phyloP scores from a whole-genome alignment of 495 filamentous ascomycete genomes.

The Hyaloscypha bicolor region DNA sequence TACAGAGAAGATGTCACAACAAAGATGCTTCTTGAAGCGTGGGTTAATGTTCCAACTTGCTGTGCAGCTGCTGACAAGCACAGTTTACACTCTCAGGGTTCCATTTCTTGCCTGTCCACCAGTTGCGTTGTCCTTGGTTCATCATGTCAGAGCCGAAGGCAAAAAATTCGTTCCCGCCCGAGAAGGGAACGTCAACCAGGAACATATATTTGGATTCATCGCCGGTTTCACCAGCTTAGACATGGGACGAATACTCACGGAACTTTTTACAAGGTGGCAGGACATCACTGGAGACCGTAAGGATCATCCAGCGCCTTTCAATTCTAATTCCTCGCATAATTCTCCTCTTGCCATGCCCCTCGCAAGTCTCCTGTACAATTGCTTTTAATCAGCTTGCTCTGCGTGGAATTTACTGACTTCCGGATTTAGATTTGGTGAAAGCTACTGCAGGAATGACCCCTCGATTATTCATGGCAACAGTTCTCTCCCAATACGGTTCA shows the following conservation, averaged over 20 bases:
- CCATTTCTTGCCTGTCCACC: not conserved
- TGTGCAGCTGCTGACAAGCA: too few species aligned
- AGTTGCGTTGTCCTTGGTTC: not conserved
- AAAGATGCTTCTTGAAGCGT: slow-evolving; percentile 3
- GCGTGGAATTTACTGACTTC: too few species aligned
- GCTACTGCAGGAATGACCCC: not conserved
- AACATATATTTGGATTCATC: not conserved
- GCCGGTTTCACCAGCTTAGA: not conserved
- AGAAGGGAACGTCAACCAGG: not conserved
- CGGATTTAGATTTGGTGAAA: too few species aligned
- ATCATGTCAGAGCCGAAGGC: not conserved
- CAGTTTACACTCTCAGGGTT: not conserved
- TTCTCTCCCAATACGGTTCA: not conserved
- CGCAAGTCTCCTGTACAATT: too few species aligned
- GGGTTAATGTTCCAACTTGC: not conserved
- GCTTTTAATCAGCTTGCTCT: too few species aligned
- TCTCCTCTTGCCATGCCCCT: too few species aligned
- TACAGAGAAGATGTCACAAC: not conserved
- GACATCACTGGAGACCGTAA: too few species aligned
- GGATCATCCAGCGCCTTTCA: too few species aligned
- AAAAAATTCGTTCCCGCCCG: not conserved
- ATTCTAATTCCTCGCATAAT: too few species aligned
- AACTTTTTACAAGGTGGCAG: too few species aligned
- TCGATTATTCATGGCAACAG: not conserved
- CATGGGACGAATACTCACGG: not conserved